Percentiles rank a stretch among this genome's conserved stretches.
Evolutionary conservation across 148 eudicot species (phyloP).

Genomic region (Camellia japonica): DNA sequence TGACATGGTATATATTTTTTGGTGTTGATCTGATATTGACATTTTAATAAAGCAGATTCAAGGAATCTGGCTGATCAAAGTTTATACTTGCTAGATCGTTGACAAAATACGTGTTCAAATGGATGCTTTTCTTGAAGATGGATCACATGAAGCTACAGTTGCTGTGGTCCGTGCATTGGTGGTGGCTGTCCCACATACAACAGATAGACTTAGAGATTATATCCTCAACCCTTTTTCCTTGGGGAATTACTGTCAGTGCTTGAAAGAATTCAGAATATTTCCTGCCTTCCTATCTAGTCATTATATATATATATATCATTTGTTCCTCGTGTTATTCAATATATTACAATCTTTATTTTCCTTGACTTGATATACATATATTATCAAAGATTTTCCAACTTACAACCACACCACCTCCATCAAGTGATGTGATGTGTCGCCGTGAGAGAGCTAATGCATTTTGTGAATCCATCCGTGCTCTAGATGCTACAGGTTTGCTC

Average conservation of each 20-base stretch:
- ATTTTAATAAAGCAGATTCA: not conserved
- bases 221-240: slow-evolving; percentile 46
- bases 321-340: too few relatives aligned
- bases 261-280: not conserved
- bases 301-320: too few relatives aligned
- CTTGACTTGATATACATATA: too few relatives aligned
- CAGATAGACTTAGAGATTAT: slow-evolving; percentile 92
- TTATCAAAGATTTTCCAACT: too few relatives aligned
- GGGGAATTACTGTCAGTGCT: not conserved
- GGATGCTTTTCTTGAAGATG: slow-evolving; percentile 99
- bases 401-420: too few relatives aligned
- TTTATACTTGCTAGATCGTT: slow-evolving; percentile 57
- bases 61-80: slow-evolving; percentile 21
- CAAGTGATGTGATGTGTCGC: too few relatives aligned
- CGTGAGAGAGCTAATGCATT: too few relatives aligned
- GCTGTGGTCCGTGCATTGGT: slow-evolving; percentile 91
- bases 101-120: slow-evolving; percentile 97
- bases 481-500: too few relatives aligned
- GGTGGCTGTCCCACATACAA: slow-evolving; percentile 92
- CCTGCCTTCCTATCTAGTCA: too few relatives aligned
- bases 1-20: slow-evolving; percentile 60
- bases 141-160: slow-evolving; percentile 90
- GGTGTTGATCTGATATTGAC: not conserved
- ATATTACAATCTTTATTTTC: too few relatives aligned
- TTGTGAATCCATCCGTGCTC: too few relatives aligned